A percentile compares a stretch with the other conserved stretches of the same genome.
These are phyloP conservation scores for Fusarium pseudocircinatum DNA, from an alignment of 2,329 filamentous ascomycete species.

Conservation along the genomic window DNA sequence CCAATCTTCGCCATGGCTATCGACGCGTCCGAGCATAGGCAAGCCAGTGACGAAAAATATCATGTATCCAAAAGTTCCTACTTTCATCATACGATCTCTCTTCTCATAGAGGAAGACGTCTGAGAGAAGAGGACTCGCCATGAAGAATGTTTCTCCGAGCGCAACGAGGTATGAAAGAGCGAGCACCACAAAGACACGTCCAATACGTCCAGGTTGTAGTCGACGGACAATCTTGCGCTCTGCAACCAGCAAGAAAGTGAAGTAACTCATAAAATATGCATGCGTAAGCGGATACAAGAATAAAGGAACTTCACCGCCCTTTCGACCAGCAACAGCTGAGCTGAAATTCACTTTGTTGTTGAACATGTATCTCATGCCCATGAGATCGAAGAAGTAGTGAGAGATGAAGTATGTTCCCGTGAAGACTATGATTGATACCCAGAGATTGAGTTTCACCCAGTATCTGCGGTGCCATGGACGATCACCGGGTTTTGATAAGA, in stretches of 20 bases:
- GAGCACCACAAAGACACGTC: background rate
- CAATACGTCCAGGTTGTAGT: background rate
- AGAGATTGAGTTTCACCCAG: slow-evolving; percentile 12
- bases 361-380: slow-evolving; percentile 9
- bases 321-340: background rate
- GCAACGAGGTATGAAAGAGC: background rate
- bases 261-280: slow-evolving; percentile 14
- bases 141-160: background rate
- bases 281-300: slow-evolving; percentile 12
- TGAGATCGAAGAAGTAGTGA: slow-evolving; percentile 15
- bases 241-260: background rate
- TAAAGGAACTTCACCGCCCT: background rate
- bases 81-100: slow-evolving; percentile 2
- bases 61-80: slow-evolving; percentile 4
- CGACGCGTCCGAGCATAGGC: background rate
- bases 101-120: slow-evolving; percentile 1
- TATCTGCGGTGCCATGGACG: slow-evolving; percentile 8
- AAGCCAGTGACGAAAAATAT: background rate
- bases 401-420: background rate
- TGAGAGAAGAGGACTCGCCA: slow-evolving; percentile 1
- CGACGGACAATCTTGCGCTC: background rate
- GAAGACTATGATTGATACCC: background rate
- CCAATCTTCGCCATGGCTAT: background rate
- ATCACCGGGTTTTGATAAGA: background rate
- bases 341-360: background rate